Evolutionary conservation across 1,284 basidiomycete genomes (phyloP).

Genomic region (Sparassis latifolia): DNA sequence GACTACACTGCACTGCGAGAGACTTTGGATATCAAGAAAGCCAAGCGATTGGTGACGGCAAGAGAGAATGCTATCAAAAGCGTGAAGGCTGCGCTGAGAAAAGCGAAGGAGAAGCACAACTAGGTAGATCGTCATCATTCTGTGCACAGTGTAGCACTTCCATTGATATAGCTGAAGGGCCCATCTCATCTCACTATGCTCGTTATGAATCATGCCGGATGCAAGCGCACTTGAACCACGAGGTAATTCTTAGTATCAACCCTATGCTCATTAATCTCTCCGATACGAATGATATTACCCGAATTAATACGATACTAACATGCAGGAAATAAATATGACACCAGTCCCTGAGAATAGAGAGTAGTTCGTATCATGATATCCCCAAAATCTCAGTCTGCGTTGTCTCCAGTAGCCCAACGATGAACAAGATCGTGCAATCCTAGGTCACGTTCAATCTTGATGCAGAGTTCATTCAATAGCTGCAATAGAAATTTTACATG

Average conservation of each 20-base stretch:
- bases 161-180: no score
- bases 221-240: no score
- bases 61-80: slow-evolving; percentile 36
- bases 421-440: slow-evolving; percentile 29
- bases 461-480: slow-evolving; percentile 11
- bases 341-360: no score
- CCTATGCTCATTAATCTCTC: no score
- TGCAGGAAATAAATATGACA: no score
- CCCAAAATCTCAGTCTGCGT: no score
- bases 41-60: slow-evolving; percentile 40
- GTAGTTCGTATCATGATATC: no score
- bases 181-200: no score
- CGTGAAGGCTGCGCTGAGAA: slow-evolving; percentile 23
- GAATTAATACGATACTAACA: no score
- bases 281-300: no score
- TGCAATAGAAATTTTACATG: not conserved
- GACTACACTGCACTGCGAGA: slow-evolving; percentile 35
- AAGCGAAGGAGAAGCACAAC: not conserved
- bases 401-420: slow-evolving; percentile 7
- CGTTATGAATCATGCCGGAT: no score
- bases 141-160: not conserved
- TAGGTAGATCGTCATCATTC: not conserved
- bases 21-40: slow-evolving; percentile 36
- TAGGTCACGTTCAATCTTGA: slow-evolving; percentile 33
- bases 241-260: no score